phyloP scores from a whole-genome alignment of 495 filamentous ascomycete species.

The Tetracladium marchalianum region DNA sequence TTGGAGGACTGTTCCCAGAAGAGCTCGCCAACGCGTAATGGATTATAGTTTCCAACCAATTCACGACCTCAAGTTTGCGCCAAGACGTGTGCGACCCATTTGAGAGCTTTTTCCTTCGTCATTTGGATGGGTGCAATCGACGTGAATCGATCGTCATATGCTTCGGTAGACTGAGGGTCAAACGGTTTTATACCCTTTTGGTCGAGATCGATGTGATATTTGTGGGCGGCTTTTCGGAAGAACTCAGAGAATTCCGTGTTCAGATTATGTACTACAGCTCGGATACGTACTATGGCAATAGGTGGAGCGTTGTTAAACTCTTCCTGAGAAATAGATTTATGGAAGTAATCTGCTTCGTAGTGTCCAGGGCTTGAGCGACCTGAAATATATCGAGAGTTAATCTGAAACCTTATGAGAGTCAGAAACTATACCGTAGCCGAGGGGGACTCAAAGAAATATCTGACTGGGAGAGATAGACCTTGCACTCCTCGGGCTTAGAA shows the following conservation, averaged over 20 bases:
- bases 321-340: background rate
- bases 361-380: no score
- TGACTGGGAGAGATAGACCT: conserved; percentile 10
- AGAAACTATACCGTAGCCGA: no score
- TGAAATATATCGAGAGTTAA: no score
- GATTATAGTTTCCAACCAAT: conserved; percentile 32
- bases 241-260: conserved; percentile 19
- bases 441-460: background rate
- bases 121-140: conserved; percentile 6
- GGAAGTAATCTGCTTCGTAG: conserved; percentile 23
- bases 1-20: conserved; percentile 34
- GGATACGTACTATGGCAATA: conserved; percentile 15
- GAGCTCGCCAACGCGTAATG: conserved; percentile 28
- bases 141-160: no score
- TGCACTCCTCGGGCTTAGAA: conserved; percentile 1
- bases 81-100: conserved; percentile 16
- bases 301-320: conserved; percentile 5
- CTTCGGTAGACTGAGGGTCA: no score
- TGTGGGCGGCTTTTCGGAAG: conserved; percentile 20
- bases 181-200: background rate
- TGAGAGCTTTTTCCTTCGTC: conserved; percentile 7
- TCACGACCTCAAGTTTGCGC: conserved; percentile 26
- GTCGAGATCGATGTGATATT: conserved; percentile 18
- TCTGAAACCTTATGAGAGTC: no score
- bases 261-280: conserved; percentile 23